These are phyloP conservation scores for Podospora pseudopauciseta DNA, from an alignment of 495 filamentous ascomycete genomes.

Conservation along the genomic window DNA sequence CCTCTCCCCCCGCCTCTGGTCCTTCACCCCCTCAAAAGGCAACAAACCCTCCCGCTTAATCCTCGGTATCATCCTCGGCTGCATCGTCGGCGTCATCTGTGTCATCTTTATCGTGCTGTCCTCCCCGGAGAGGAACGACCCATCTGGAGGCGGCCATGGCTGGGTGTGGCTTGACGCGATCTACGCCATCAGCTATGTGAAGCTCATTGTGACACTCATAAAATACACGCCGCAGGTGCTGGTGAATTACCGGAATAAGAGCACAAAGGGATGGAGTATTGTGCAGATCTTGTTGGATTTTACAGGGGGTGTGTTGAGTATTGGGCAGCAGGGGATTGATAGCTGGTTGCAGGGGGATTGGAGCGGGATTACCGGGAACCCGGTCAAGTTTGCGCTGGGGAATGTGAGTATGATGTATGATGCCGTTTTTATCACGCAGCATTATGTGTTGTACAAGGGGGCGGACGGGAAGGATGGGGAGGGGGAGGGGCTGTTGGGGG, in stretches of 20 bases:
- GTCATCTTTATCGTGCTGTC: conserved; percentile 56
- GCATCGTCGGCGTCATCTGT: conserved; percentile 53
- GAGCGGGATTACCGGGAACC: conserved; percentile 87
- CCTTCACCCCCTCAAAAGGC: conserved; percentile 57
- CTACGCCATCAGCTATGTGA: conserved; percentile 79
- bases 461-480: conserved; percentile 30
- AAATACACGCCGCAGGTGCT: conserved; percentile 90
- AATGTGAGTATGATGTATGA: conserved; percentile 87
- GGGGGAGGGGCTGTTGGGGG: conserved; percentile 36
- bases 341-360: conserved; percentile 80
- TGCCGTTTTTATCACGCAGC: conserved; percentile 77
- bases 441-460: conserved; percentile 71
- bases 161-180: conserved; percentile 54
- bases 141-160: conserved; percentile 15
- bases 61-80: conserved; percentile 62
- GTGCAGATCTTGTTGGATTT: conserved; percentile 81
- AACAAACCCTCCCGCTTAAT: conserved; percentile 60
- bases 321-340: conserved; percentile 79
- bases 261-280: conserved; percentile 86
- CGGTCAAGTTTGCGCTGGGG: conserved; percentile 80
- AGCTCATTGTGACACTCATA: conserved; percentile 79
- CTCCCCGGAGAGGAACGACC: conserved; percentile 47
- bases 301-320: conserved; percentile 73
- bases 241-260: conserved; percentile 75
- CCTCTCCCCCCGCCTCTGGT: conserved; percentile 69